Evolutionary conservation across 371 early-diverging fungal species (phyloP), one percentile per base, ranked within the genome.

Genomic region (Mucor plumbeus): DNA sequence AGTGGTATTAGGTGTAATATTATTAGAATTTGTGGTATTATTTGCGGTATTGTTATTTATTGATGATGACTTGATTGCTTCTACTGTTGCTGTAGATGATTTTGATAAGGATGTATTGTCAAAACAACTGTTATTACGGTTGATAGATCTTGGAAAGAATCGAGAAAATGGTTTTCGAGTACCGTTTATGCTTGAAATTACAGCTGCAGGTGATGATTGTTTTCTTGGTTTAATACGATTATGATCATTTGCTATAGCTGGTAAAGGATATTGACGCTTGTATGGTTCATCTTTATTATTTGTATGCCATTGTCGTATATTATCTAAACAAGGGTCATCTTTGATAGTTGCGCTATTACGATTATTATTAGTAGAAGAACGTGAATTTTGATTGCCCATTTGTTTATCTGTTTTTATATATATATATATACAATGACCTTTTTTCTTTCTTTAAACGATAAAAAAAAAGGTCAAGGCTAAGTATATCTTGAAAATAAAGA

Each of bases 311-410:
- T 68, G 68, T 13, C 68, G 34, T 19, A 74, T 60, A 43, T 67
- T 70, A 33, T 74, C 59, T 19, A 70, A 59, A 40, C 72, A 68
- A 36, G 69, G 63, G 57, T 70, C 71, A 48, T 67, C 65, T 35
- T 73, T 73, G 10, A 58, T 61, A 21, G 70, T 72, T 9, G 73
- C 59, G 41, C 67, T 65, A 33, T 65, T 64, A 19, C 68, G 70
- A 58, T 71, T 71, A 10, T 10, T 41, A 43, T 43, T 43, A 43
- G 43, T 15, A n/a, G 43, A 43, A 56, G 71, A 40, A 31, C 76
- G 73, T 47, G 80, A 79, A 47, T 72, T 65, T 41, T 77, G 77
- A 64, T 75, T 79, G 2, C 80, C 80, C 80, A 79, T 79, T 11
- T 33, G 43, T 43, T 15, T 43, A 43, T 43, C 6, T 43, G 15